Evolutionary conservation across 108 stramenopile genomes (phyloP).

Genomic region (Nannochloropsis granulata): DNA sequence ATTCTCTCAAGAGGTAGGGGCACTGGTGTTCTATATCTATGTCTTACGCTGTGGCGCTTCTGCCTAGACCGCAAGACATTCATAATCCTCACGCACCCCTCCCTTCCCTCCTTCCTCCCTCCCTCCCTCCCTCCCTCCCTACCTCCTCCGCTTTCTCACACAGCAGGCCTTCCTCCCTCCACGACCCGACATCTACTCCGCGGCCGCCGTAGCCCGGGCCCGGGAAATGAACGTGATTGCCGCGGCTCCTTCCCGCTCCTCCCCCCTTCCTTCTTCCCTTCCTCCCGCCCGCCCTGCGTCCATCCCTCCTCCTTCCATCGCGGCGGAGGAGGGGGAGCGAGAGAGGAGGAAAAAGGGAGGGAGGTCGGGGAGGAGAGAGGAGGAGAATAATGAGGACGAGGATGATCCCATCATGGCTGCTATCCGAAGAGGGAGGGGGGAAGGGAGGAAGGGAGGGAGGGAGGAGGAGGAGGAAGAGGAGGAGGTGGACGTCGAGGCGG

Average conservation of each 20-base stretch:
- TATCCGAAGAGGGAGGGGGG: conserved; percentile 5
- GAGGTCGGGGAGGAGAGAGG: background rate
- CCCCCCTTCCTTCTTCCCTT: background rate
- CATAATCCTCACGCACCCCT: background rate
- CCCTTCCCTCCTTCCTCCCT: background rate
- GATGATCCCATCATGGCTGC: conserved; percentile 25
- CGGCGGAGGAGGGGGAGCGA: background rate
- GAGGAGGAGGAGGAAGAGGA: background rate
- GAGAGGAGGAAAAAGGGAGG: conserved; percentile 1
- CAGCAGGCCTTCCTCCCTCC: background rate
- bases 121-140: background rate
- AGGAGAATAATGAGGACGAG: background rate
- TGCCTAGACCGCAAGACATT: too few relatives aligned
- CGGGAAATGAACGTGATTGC: background rate
- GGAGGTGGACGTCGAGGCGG: background rate
- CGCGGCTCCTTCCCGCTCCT: background rate
- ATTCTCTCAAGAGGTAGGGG: background rate
- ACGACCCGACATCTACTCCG: background rate
- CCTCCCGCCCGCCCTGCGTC: background rate
- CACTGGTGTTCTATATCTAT: background rate
- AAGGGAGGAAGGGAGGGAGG: background rate
- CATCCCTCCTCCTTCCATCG: background rate
- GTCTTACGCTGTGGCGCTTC: too few relatives aligned
- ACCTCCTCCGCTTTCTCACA: background rate
- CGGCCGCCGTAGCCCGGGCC: background rate